Percentiles rank a stretch among this genome's conserved stretches.
Evolutionary conservation across 305 asterid species (phyloP).

Genomic region (Fraxinus sp.): DNA sequence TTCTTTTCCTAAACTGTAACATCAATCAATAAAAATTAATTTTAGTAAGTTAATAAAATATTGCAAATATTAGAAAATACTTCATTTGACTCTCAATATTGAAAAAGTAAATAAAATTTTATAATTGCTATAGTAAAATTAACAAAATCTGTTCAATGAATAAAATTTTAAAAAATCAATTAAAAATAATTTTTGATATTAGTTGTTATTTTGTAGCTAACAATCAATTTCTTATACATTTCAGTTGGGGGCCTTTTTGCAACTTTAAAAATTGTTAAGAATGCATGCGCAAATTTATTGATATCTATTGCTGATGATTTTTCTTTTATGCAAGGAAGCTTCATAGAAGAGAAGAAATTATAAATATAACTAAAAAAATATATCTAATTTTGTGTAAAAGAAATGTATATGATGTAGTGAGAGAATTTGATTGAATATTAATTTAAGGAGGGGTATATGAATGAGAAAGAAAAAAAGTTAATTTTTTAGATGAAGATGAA

Average conservation of each 20-base stretch:
- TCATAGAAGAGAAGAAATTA: not conserved
- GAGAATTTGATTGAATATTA: not conserved
- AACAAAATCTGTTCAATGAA: too few relatives aligned
- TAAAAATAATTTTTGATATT: too few relatives aligned
- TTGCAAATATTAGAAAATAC: not conserved
- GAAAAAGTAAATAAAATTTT: not conserved
- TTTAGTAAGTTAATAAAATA: not conserved
- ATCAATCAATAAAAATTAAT: not conserved
- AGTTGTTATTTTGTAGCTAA: not conserved
- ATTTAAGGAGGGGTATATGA: not conserved
- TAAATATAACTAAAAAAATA: not conserved
- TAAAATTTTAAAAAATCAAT: too few relatives aligned
- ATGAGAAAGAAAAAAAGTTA: not conserved
- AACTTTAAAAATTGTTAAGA: not conserved
- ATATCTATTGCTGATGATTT: not conserved
- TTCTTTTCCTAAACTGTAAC: not conserved
- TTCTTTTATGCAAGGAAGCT: not conserved
- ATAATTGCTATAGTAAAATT: too few relatives aligned
- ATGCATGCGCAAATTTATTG: not conserved
- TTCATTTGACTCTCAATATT: not conserved
- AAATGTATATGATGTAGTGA: not conserved
- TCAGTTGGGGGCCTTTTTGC: not conserved
- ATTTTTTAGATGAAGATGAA: not conserved
- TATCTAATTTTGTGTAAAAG: not conserved
- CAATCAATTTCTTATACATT: too few relatives aligned